Evolutionary conservation across 768 basidiomycete species (phyloP).

Genomic region (Leccinum sublutescens): DNA sequence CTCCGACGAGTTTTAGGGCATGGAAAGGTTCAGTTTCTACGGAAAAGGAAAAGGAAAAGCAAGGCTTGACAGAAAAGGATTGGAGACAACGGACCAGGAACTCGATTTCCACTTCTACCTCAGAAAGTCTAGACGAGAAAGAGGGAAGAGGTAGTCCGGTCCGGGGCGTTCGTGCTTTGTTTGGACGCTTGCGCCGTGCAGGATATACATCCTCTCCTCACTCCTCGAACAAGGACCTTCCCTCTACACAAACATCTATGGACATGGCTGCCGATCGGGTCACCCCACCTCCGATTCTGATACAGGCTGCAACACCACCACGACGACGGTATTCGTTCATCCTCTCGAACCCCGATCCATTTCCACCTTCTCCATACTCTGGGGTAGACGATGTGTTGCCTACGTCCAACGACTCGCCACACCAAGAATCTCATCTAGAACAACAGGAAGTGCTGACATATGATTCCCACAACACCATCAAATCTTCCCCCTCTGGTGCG

Average conservation of each 20-base stretch:
- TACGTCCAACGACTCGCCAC: neutral
- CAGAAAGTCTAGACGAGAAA: constrained; percentile 25
- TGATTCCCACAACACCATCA: neutral
- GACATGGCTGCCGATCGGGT: constrained; percentile 8
- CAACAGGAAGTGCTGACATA: constrained; percentile 1
- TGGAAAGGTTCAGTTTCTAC: constrained; percentile 22
- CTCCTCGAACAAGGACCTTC: constrained; percentile 22
- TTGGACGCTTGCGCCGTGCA: constrained; percentile 25
- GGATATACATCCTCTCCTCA: constrained; percentile 30
- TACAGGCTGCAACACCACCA: constrained; percentile 14
- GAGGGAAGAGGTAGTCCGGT: constrained; percentile 23
- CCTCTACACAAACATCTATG: constrained; percentile 10
- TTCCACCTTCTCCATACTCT: constrained; percentile 20
- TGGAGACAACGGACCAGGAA: constrained; percentile 14
- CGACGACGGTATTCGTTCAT: constrained; percentile 29
- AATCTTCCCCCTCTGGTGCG: neutral
- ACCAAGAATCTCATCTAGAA: neutral
- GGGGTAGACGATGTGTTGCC: neutral
- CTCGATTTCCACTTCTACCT: constrained; percentile 13
- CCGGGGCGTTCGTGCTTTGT: constrained; percentile 25
- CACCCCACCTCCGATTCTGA: constrained; percentile 18
- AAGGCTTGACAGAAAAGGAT: constrained; percentile 14
- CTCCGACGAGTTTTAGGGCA: constrained; percentile 28
- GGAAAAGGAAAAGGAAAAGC: constrained; percentile 20
- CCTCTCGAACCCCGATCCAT: constrained; percentile 33